Percentiles rank a stretch among this genome's conserved stretches.
Evolutionary conservation across 2,329 filamentous ascomycete genomes (phyloP).

Genomic region (Hymenoscyphus scutula): DNA sequence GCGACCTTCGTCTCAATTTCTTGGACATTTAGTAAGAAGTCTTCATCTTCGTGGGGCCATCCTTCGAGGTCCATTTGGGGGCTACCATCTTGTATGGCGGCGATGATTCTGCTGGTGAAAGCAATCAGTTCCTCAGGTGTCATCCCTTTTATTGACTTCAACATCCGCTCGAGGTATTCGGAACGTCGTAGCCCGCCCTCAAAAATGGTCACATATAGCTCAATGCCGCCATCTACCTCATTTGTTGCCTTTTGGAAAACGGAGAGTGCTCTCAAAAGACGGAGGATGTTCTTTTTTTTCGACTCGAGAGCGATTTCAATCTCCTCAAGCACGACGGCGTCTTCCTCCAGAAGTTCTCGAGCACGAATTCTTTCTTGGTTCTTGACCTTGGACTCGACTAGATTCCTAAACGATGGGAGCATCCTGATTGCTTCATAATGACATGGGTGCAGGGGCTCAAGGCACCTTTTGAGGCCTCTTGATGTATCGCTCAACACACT

Average conservation of each 20-base stretch:
- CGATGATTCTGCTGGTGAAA: conserved; percentile 45
- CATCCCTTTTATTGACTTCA: conserved; percentile 56
- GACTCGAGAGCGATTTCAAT: conserved; percentile 37
- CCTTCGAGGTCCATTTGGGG: conserved; percentile 27
- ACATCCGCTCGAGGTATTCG: conserved; percentile 47
- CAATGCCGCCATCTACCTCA: conserved; percentile 34
- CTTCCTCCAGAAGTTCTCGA: conserved; percentile 56
- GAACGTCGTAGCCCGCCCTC: conserved; percentile 51
- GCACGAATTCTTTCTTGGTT: conserved; percentile 44
- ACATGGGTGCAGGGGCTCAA: conserved; percentile 48
- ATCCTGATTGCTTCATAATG: conserved; percentile 67
- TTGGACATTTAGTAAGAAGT: conserved; percentile 24
- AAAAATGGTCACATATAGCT: conserved; percentile 61
- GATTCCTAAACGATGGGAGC: conserved; percentile 64
- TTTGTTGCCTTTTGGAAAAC: conserved; percentile 39
- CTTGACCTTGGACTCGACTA: conserved; percentile 49
- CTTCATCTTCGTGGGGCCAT: conserved; percentile 32
- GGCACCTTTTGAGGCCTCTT: conserved; percentile 28
- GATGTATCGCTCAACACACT: conserved; percentile 56
- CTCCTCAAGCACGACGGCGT: conserved; percentile 51
- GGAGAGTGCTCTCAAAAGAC: conserved; percentile 49
- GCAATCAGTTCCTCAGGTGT: conserved; percentile 48
- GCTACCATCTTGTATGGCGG: conserved; percentile 26
- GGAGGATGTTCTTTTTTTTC: conserved; percentile 41
- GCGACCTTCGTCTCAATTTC: conserved; percentile 46